Percentiles rank a stretch among this genome's conserved stretches.
These are phyloP conservation scores for Phialophora tarda DNA, from an alignment of 2,329 filamentous ascomycete species.

Conservation along the genomic window DNA sequence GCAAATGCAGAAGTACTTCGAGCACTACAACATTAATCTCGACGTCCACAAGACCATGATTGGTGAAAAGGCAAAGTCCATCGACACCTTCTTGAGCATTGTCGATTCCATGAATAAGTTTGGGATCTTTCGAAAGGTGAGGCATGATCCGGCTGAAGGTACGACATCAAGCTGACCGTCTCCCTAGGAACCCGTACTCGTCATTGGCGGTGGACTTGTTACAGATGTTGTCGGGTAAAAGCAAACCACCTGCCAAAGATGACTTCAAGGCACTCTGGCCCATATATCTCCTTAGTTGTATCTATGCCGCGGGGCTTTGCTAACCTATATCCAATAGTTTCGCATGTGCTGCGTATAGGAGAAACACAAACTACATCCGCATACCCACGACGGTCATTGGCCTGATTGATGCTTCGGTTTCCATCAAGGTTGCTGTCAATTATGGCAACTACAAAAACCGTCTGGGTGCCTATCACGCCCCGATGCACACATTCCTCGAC, in stretches of 20 bases:
- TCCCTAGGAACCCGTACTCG: constrained; percentile 65
- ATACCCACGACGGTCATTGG: constrained; percentile 77
- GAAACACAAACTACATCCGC: constrained; percentile 75
- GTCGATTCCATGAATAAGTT: constrained; percentile 77
- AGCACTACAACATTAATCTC: constrained; percentile 66
- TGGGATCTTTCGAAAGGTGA: constrained; percentile 68
- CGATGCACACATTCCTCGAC: constrained; percentile 73
- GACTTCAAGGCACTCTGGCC: constrained; percentile 59
- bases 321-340: constrained; percentile 55
- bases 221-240: constrained; percentile 74
- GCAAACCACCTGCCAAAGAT: constrained; percentile 49
- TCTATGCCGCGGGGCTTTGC: constrained; percentile 33
- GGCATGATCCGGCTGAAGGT: constrained; percentile 20
- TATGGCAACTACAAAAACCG: constrained; percentile 78
- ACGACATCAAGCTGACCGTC: constrained; percentile 18
- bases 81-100: constrained; percentile 71
- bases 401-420: constrained; percentile 75
- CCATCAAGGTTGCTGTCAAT: constrained; percentile 79
- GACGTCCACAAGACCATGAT: constrained; percentile 75
- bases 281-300: constrained; percentile 42
- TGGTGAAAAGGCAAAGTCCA: constrained; percentile 75
- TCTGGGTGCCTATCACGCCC: constrained; percentile 74
- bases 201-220: constrained; percentile 72
- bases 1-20: constrained; percentile 70
- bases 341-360: constrained; percentile 72